Conservation (phyloP, 805 yeast genomes). For the Wickerhamomyces chambardii region DNA sequence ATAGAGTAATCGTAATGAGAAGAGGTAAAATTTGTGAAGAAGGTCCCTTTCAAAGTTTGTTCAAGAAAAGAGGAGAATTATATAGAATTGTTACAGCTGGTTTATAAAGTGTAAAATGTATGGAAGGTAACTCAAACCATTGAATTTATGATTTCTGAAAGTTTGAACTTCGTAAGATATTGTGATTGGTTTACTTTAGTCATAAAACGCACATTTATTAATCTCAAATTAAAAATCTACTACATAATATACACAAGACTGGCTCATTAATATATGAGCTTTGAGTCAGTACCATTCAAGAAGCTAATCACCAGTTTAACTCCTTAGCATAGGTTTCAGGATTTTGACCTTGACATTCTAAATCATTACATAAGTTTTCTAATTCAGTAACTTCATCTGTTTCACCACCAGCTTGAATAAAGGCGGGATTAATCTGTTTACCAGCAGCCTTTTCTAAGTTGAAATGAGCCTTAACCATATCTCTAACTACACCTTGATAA, state of each 20-base stretch:
- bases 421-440: slow-evolving; percentile 41
- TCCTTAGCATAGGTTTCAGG: slow-evolving; percentile 22
- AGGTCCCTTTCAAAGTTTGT: slow-evolving; percentile 28
- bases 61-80: slow-evolving; percentile 18
- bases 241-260: too few species aligned
- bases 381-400: background rate
- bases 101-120: too few species aligned
- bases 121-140: too few species aligned
- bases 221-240: too few species aligned
- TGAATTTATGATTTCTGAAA: too few species aligned
- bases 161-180: too few species aligned
- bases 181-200: too few species aligned
- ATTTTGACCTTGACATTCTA: slow-evolving; percentile 40
- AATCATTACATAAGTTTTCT: slow-evolving; percentile 25
- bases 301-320: slow-evolving; percentile 14
- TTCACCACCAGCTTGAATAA: slow-evolving; percentile 2
- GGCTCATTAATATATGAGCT: too few species aligned
- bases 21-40: slow-evolving; percentile 38
- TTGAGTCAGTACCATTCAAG: too few species aligned
- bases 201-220: too few species aligned
- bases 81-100: slow-evolving; percentile 20
- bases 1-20: slow-evolving; percentile 36
- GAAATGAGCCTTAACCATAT: slow-evolving; percentile 49
- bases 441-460: slow-evolving; percentile 36
- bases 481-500: slow-evolving; percentile 45